Conservation (phyloP, 2,329 filamentous ascomycete genomes). For the Cladobotryum protrusum region DNA sequence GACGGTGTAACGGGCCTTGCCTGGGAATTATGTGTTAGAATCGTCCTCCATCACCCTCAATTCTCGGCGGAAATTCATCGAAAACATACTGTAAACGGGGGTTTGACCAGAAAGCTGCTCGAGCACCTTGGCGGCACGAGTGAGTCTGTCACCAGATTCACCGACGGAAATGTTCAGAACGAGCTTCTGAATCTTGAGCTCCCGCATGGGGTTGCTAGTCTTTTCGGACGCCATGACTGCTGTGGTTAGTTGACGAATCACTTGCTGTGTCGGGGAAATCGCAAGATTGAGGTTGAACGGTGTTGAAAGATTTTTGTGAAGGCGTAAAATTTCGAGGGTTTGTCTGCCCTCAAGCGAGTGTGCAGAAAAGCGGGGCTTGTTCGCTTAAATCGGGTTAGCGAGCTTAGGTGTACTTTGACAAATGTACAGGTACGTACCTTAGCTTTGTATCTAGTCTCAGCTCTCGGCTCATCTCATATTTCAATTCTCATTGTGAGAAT, state of each 20-base stretch:
- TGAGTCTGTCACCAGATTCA: conserved; percentile 99
- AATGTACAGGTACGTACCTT: no score
- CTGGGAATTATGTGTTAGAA: conserved; percentile 35
- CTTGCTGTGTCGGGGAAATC: conserved; percentile 29
- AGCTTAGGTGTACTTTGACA: neutral
- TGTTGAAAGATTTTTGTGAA: conserved; percentile 33
- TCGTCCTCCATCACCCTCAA: neutral
- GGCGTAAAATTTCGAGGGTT: conserved; percentile 34
- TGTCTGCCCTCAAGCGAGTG: conserved; percentile 32
- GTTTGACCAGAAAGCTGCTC: conserved; percentile 99
- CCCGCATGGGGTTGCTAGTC: conserved; percentile 96
- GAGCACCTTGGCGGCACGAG: conserved; percentile 98
- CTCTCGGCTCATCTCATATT: no score
- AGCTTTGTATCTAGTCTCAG: no score
- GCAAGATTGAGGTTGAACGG: conserved; percentile 20
- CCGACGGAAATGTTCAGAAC: conserved; percentile 99
- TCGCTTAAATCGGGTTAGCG: conserved; percentile 20
- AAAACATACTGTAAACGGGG: conserved; percentile 87
- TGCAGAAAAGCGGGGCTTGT: conserved; percentile 18
- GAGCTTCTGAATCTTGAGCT: conserved; percentile 99
- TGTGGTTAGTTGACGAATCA: conserved; percentile 30
- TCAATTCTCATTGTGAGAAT: no score
- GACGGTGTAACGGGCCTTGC: conserved; percentile 99
- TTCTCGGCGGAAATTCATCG: neutral
- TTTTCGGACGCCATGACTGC: conserved; percentile 64